phyloP scores from a whole-genome alignment of 2,329 filamentous ascomycete genomes.

The Penicillium sp. region DNA sequence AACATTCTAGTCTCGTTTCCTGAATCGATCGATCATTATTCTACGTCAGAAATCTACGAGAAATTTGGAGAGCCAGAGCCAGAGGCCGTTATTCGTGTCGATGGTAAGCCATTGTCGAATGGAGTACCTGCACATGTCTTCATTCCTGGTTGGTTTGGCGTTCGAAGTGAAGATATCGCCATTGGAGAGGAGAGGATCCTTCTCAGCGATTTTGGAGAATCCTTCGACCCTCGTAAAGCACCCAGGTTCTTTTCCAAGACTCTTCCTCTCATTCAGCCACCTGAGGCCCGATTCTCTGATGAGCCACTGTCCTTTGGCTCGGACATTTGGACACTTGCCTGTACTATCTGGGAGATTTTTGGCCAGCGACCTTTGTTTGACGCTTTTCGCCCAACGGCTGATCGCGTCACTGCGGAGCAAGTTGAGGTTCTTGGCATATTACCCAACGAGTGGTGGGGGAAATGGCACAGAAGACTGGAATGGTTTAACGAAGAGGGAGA shows the following conservation, averaged over 20 bases:
- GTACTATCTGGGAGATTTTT: slow-evolving; percentile 37
- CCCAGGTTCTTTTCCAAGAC: slow-evolving; percentile 19
- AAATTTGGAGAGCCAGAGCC: slow-evolving; percentile 20
- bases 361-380: slow-evolving; percentile 27
- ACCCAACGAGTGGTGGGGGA: slow-evolving; percentile 25
- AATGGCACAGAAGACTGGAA: slow-evolving; percentile 17
- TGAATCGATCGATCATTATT: slow-evolving; percentile 17
- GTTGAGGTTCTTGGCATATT: slow-evolving; percentile 27
- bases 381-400: slow-evolving; percentile 18
- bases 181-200: slow-evolving; percentile 20
- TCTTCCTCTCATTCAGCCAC: slow-evolving; percentile 28
- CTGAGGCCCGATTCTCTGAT: slow-evolving; percentile 33
- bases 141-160: slow-evolving; percentile 14
- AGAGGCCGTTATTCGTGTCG: slow-evolving; percentile 21
- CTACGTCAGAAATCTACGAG: slow-evolving; percentile 19
- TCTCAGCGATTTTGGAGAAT: slow-evolving; percentile 29
- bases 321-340: slow-evolving; percentile 40
- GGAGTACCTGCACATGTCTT: slow-evolving; percentile 18
- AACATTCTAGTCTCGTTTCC: slow-evolving; percentile 25
- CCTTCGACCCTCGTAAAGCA: slow-evolving; percentile 19
- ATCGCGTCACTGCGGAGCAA: slow-evolving; percentile 27
- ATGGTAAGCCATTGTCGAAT: slow-evolving; percentile 17
- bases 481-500: slow-evolving; percentile 21
- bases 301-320: slow-evolving; percentile 34
- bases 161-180: slow-evolving; percentile 14